Evolutionary conservation across 148 eudicot species (phyloP).

Genomic region (Rhododendron mucronatum): DNA sequence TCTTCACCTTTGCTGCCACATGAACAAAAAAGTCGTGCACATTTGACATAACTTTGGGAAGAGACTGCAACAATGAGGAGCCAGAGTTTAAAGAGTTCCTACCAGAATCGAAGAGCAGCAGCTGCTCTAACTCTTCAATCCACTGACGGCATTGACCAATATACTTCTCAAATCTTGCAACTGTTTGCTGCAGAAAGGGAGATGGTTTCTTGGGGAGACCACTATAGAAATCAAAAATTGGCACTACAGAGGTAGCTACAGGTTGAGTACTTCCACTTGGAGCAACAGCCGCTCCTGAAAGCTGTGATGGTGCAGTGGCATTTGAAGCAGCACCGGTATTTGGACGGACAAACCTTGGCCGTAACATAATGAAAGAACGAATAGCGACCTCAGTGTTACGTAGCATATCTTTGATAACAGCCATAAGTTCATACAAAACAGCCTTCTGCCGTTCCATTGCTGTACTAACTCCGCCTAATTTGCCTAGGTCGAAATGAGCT

Average conservation of each 20-base stretch:
- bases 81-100: conserved; percentile 42
- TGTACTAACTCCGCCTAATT: conserved; percentile 76
- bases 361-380: conserved; percentile 89
- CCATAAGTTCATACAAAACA: conserved; percentile 67
- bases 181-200: conserved; percentile 74
- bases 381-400: conserved; percentile 79
- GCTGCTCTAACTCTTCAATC: conserved; percentile 94
- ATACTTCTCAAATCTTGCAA: conserved; percentile 79
- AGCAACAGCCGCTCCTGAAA: conserved; percentile 42
- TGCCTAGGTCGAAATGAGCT: too few relatives aligned
- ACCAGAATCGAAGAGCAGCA: conserved; percentile 64
- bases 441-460: conserved; percentile 88
- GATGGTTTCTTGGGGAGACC: conserved; percentile 92
- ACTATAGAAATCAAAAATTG: conserved; percentile 72
- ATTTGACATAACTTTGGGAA: conserved; percentile 86
- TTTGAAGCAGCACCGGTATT: conserved; percentile 43
- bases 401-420: conserved; percentile 73
- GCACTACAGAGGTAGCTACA: conserved; percentile 41
- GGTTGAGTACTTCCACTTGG: conserved; percentile 37
- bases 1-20: conserved; percentile 90
- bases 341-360: conserved; percentile 77
- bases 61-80: conserved; percentile 75
- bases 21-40: conserved; percentile 94
- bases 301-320: conserved; percentile 44
- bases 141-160: conserved; percentile 78